A percentile compares a stretch with the other conserved stretches of the same genome.
phyloP scores from a whole-genome alignment of 805 yeast species.

The Saccharomycopsis javanensis region DNA sequence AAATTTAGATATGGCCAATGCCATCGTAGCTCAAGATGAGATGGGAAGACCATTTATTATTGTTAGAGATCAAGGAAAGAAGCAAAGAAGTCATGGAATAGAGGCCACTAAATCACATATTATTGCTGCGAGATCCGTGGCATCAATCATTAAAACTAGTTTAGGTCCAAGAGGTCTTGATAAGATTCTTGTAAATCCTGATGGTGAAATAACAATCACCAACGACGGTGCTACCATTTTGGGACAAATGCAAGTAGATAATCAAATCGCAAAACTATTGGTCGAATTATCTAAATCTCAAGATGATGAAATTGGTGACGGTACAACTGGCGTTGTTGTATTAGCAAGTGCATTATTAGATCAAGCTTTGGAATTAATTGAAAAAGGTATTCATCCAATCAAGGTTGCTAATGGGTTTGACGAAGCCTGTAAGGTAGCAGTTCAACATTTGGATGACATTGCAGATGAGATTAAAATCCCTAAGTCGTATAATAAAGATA shows the following conservation, averaged over 20 bases:
- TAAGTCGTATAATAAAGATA: slow-evolving; percentile 36
- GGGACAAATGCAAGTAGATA: slow-evolving; percentile 91
- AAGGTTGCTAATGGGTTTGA: slow-evolving; percentile 96
- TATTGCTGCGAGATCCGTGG: slow-evolving; percentile 98
- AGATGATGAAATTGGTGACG: slow-evolving; percentile 98
- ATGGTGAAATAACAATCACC: slow-evolving; percentile 96
- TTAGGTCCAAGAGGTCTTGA: slow-evolving; percentile 98
- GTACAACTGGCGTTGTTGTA: slow-evolving; percentile 98
- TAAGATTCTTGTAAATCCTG: slow-evolving; percentile 88
- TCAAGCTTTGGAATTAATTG: slow-evolving; percentile 89
- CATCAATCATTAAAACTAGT: slow-evolving; percentile 90
- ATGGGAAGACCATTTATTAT: slow-evolving; percentile 98
- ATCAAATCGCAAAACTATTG: slow-evolving; percentile 88
- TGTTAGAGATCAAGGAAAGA: slow-evolving; percentile 73
- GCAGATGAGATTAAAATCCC: slow-evolving; percentile 49
- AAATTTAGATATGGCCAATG: slow-evolving; percentile 89
- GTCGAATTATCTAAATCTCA: slow-evolving; percentile 92
- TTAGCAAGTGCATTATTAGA: slow-evolving; percentile 89
- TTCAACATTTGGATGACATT: slow-evolving; percentile 59
- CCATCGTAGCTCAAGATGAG: slow-evolving; percentile 98
- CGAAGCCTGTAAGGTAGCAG: slow-evolving; percentile 90
- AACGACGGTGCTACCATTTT: slow-evolving; percentile 90
- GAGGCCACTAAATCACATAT: slow-evolving; percentile 82
- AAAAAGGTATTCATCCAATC: slow-evolving; percentile 95
- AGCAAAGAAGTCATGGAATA: slow-evolving; percentile 59